These are phyloP conservation scores for Luffa aegyptiaca DNA, from an alignment of 306 rosid genomes.

Conservation along the genomic window DNA sequence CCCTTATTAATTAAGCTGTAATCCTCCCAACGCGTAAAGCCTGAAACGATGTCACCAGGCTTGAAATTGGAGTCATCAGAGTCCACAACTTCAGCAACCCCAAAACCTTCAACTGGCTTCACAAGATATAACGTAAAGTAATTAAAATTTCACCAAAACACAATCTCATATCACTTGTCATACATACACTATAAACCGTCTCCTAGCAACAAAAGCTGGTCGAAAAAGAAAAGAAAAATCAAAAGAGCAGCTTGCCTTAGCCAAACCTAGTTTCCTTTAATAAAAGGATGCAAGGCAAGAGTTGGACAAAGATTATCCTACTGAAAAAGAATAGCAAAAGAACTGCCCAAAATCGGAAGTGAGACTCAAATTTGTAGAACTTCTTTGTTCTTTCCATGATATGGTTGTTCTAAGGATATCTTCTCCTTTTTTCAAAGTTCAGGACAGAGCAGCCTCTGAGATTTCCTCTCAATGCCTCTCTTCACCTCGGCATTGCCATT, in stretches of 20 bases:
- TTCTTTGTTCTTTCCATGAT: not conserved
- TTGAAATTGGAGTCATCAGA: conserved; percentile 35
- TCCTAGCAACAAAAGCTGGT: not conserved
- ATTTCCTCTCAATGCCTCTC: not conserved
- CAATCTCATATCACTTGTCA: not conserved
- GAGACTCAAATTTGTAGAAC: not conserved
- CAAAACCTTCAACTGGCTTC: conserved; percentile 46
- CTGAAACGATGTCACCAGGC: conserved; percentile 30
- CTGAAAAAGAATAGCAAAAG: not conserved
- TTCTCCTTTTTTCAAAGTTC: not conserved
- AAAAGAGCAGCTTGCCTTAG: not conserved
- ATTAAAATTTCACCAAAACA: not conserved
- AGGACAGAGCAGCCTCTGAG: not conserved
- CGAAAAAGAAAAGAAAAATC: not conserved
- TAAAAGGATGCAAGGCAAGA: not conserved
- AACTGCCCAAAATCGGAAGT: not conserved
- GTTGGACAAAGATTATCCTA: not conserved
- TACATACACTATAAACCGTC: not conserved
- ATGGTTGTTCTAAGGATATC: not conserved
- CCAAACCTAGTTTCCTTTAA: not conserved
- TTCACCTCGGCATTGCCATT: not conserved
- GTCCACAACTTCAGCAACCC: conserved; percentile 33
- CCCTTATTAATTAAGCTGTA: conserved; percentile 28
- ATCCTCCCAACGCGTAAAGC: conserved; percentile 40
- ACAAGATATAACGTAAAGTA: not conserved